These are phyloP conservation scores for Phytophthora idaei DNA, from an alignment of 352 stramenopile species.

Conservation along the genomic window DNA sequence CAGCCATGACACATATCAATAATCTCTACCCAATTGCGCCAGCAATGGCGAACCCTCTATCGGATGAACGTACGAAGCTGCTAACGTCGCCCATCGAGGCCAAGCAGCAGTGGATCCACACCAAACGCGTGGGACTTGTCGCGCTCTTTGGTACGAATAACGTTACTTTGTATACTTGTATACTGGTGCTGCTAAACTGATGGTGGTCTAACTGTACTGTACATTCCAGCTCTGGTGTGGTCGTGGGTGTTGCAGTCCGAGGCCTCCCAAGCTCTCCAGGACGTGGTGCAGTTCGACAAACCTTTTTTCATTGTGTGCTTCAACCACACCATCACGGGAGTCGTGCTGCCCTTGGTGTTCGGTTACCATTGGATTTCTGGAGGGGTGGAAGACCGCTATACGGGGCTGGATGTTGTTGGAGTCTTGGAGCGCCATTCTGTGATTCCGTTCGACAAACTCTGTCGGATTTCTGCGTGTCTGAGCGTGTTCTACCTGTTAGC, in stretches of 20 bases:
- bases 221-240: conserved; percentile 23
- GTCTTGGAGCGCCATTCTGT: conserved; percentile 45
- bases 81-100: too few species aligned
- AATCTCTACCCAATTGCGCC: too few species aligned
- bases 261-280: conserved; percentile 31
- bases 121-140: too few species aligned
- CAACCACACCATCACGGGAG: conserved; percentile 49
- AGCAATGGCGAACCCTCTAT: too few species aligned
- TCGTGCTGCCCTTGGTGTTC: conserved; percentile 44
- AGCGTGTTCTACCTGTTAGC: conserved; percentile 53
- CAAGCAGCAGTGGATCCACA: too few species aligned
- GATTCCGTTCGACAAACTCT: conserved; percentile 36
- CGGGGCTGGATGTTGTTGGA: conserved; percentile 9
- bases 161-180: too few species aligned
- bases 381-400: conserved; percentile 5
- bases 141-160: too few species aligned
- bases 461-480: conserved; percentile 43
- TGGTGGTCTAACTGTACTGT: not conserved
- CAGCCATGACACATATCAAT: too few species aligned
- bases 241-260: conserved; percentile 41
- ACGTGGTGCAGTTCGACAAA: conserved; percentile 48
- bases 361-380: conserved; percentile 41
- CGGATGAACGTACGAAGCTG: too few species aligned
- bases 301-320: conserved; percentile 70
- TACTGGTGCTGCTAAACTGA: not conserved